Evolutionary conservation across 148 eudicot genomes (phyloP), one percentile per base, ranked within the genome.

Genomic region (Amaranthus hypochondriacus): DNA sequence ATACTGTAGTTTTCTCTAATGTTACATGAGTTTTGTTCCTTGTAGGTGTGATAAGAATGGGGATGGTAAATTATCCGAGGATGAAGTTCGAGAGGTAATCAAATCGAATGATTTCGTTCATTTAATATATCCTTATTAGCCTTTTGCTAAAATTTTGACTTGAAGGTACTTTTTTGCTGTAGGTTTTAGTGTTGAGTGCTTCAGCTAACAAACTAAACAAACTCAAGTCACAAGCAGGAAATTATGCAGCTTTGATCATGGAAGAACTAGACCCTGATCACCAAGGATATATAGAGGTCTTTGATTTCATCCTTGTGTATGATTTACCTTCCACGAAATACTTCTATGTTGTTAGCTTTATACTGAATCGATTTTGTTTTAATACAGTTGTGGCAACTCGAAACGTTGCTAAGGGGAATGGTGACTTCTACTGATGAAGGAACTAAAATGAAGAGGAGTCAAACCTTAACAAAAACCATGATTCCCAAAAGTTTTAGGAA

Each of bases 1-100:
- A 28, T 28, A 28, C 39, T 28, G 39, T 28, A 28, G 2, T 28
- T 2, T 28, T 28, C 39, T 28, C 39, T 28, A 62, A 58, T 60
- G 56, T 73, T 76, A 48, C 39, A 64, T 68, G 56, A 63, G 50
- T 42, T 82, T 55, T 75, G 14, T 62, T 46, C 12, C 62, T 72
- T 82, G 53, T 62, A 96, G 96, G 99, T 96, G 99, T 82, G 97
- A 96, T 84, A 96, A 90, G 79, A 88, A 92, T 83, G 99, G 99
- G 5, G 97, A 92, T 81, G 99, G 99, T 49, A 86, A 83, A 80
- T 79, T 96, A 71, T 88, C 97, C 0, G 97, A 92, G 76, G 99
- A 92, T 0, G 97, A 96, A 78, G 97, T 96, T 61, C 86, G 83
- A 68, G 96, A 92, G 92, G 98, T 95, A 69, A 79, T 73, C 48